Evolutionary conservation across 768 basidiomycete genomes (phyloP).

Genomic region (Cystobasidium onofrii): DNA sequence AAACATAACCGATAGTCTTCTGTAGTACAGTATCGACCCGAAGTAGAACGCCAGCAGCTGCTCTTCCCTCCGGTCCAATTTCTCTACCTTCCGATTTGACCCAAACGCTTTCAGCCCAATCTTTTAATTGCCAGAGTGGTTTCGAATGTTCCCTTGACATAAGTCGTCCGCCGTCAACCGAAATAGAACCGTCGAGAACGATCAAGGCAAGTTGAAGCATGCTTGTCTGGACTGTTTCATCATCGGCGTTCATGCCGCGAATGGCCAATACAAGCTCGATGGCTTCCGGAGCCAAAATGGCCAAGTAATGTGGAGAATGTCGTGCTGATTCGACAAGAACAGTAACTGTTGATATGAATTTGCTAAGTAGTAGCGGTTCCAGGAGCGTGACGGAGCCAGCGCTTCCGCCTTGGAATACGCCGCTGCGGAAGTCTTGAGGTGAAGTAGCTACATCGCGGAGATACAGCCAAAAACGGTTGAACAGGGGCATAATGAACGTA

Average conservation of each 20-base stretch:
- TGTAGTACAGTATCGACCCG: slow-evolving; percentile 15
- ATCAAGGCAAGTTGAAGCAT: slow-evolving; percentile 13
- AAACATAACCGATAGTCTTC: slow-evolving; percentile 25
- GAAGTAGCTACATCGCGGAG: slow-evolving; percentile 70
- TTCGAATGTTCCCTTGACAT: slow-evolving; percentile 6
- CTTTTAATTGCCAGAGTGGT: slow-evolving; percentile 12
- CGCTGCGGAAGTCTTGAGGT: slow-evolving; percentile 49
- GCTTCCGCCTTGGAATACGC: slow-evolving; percentile 51
- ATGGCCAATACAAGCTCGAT: slow-evolving; percentile 75
- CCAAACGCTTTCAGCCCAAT: slow-evolving; percentile 24
- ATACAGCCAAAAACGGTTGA: slow-evolving; percentile 93
- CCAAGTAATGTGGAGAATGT: slow-evolving; percentile 70
- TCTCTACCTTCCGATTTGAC: not conserved
- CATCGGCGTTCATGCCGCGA: slow-evolving; percentile 47
- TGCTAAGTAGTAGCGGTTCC: slow-evolving; percentile 65
- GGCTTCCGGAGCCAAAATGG: slow-evolving; percentile 68
- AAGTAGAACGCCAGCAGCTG: slow-evolving; percentile 13
- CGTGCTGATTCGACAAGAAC: slow-evolving; percentile 74
- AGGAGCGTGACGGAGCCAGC: slow-evolving; percentile 76
- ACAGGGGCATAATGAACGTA: slow-evolving; percentile 76
- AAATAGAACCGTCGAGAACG: slow-evolving; percentile 3
- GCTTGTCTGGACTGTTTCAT: slow-evolving; percentile 1
- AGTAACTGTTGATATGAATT: slow-evolving; percentile 65
- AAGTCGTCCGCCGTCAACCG: not conserved
- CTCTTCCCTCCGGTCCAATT: not conserved